phyloP scores from a whole-genome alignment of 2,329 filamentous ascomycete genomes.

The Sclerotinia nivalis region DNA sequence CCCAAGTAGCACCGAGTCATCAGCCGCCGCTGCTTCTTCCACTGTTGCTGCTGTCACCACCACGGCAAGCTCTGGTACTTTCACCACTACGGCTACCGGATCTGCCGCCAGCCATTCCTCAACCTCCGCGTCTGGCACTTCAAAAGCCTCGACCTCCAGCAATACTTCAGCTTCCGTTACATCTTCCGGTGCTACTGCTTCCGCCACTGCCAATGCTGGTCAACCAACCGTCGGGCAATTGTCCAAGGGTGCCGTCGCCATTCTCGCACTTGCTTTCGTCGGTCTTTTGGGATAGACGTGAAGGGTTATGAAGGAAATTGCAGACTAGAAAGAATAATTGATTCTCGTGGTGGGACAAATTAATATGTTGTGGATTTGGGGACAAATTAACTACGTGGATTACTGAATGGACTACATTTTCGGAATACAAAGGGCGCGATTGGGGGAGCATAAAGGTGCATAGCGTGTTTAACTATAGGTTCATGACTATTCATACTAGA shows the following conservation, averaged over 20 bases:
- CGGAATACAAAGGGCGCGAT: constrained; percentile 8
- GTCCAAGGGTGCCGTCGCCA: constrained; percentile 19
- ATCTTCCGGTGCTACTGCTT: constrained; percentile 7
- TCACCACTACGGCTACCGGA: not conserved
- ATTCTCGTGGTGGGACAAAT: not conserved
- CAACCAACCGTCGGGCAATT: constrained; percentile 16
- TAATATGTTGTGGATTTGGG: constrained; percentile 8
- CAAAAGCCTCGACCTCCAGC: not conserved
- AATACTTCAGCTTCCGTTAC: constrained; percentile 10
- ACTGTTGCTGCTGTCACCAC: not conserved
- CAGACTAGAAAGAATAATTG: not conserved
- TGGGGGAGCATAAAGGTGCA: constrained; percentile 13
- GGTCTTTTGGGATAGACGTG: constrained; percentile 10
- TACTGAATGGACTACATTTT: constrained; percentile 6
- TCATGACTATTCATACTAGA: constrained; percentile 14
- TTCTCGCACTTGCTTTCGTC: constrained; percentile 22
- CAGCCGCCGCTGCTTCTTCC: not conserved
- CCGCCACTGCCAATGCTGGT: constrained; percentile 11
- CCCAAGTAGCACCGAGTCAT: constrained; percentile 7
- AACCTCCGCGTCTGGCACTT: not conserved
- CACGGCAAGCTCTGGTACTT: not conserved
- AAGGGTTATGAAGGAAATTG: not conserved
- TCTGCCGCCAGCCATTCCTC: not conserved
- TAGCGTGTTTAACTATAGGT: constrained; percentile 12
- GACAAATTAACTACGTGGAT: constrained; percentile 9